Evolutionary conservation across 495 filamentous ascomycete genomes (phyloP).

Genomic region (Hypomontagnella monticulosa): DNA sequence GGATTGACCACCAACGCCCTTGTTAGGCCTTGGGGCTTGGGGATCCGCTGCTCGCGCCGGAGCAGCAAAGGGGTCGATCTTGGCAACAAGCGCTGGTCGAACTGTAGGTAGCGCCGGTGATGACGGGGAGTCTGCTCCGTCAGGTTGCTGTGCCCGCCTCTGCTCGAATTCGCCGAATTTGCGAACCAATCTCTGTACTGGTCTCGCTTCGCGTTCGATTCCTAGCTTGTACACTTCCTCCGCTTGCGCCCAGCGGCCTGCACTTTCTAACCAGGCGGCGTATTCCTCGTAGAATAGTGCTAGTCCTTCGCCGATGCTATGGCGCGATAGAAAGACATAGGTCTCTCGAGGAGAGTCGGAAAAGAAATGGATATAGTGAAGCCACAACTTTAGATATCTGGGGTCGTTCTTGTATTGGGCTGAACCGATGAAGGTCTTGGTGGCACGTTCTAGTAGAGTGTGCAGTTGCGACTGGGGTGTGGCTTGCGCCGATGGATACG

Average conservation of each 20-base stretch:
- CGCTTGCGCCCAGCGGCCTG: slow-evolving; percentile 87
- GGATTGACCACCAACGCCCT: slow-evolving; percentile 55
- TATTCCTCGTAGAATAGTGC: slow-evolving; percentile 99
- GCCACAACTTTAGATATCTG: slow-evolving; percentile 90
- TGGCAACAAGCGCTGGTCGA: slow-evolving; percentile 85
- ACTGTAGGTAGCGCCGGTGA: slow-evolving; percentile 87
- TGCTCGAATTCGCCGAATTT: slow-evolving; percentile 92
- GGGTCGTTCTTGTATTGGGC: slow-evolving; percentile 94
- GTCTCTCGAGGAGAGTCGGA: slow-evolving; percentile 91
- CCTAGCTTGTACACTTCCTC: slow-evolving; percentile 92
- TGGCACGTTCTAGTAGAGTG: slow-evolving; percentile 90
- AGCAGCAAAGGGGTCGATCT: slow-evolving; percentile 79
- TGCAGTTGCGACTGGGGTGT: slow-evolving; percentile 89
- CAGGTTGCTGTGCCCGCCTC: slow-evolving; percentile 70
- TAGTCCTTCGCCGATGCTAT: slow-evolving; percentile 84
- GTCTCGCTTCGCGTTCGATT: slow-evolving; percentile 86
- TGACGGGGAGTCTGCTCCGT: slow-evolving; percentile 70
- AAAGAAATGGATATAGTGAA: slow-evolving; percentile 92
- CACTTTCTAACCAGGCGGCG: slow-evolving; percentile 87
- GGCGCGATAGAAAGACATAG: slow-evolving; percentile 89
- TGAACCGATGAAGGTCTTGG: slow-evolving; percentile 83
- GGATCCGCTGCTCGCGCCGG: slow-evolving; percentile 64
- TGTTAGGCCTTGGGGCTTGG: slow-evolving; percentile 68
- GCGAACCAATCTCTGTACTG: slow-evolving; percentile 78
- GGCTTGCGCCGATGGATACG: slow-evolving; percentile 92